Base-by-base conservation (phyloP, 257 asterid species). In the Ehretia macrophylla region DNA sequence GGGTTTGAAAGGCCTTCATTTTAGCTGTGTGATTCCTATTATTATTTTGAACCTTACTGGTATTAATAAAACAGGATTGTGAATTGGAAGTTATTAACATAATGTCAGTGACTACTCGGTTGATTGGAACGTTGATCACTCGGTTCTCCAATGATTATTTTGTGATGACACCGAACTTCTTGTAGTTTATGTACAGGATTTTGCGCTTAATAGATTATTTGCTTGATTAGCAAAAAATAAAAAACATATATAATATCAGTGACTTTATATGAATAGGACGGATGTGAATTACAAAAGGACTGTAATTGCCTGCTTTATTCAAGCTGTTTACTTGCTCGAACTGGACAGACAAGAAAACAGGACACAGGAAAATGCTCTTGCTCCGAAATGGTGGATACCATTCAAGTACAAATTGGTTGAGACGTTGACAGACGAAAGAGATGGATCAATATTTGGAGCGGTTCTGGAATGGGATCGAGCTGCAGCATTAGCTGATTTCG, bases 341-440 rank as follows among this genome's bases (percentile, higher is more conserved):
- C 86, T 93, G 11, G 99, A 93, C 74, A 74, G 96, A 47, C 99
- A 93, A 68, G 99, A 93, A 68, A 83, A 78, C 63, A 61, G 96
- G 77, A 75, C 74, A 32, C 49, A 65, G 4, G 88, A 80, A 27
- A 79, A 70, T n/a, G 95, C 93, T 46, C 96, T 93, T 13, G 99
- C 99, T 49, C 97, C 99, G 1, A 85, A 93, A 67, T 93, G 99
- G 99, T 89, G 96, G 97, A 83, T 60, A 20, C 97, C 99, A 0
- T 93, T 89, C 70, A 93, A 86, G 82, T 93, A 89, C 93, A 89
- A 81, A 56, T 72, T 89, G 14, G 92, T 72, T 0, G 83, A 93
- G 48, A 85, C 82, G 20, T 72, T 93, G 14, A 71, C 77, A 18
- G 99, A 93, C 39, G 94, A 89, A 72, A 75, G 99, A 65, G 99